Evolutionary conservation across 164 flowering plant species (phyloP), one percentile per base, ranked within the genome.

Genomic region (Brasenia schreberi): DNA sequence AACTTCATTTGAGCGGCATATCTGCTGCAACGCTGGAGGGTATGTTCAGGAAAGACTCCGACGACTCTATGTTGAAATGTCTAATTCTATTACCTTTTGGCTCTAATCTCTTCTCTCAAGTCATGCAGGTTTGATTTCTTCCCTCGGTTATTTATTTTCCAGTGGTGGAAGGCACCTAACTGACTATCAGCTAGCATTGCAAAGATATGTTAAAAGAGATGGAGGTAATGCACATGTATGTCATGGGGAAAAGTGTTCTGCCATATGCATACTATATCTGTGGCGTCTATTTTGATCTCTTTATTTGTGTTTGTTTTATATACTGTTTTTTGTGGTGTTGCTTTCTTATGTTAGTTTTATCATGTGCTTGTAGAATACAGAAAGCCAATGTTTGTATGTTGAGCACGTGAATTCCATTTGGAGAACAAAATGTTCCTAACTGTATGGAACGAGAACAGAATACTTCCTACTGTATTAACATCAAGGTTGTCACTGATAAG

Each of bases 101-200:
- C 39, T 33, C 39, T 33, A 33, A 33, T 33, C 39, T n/a, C 6
- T 52, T 5, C 5, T 64, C 18, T 10, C 39, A 56, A 58, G 18
- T 62, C 53, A 52, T 61, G 61, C 89, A 94, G 97, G 88, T 42
- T 73, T 94, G 60, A 80, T 89, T 71, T 80, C 90, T 67, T 74
- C 97, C 11, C 82, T 94, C 18, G 80, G 78, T 66, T 89, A 85
- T 71, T 85, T 94, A 73, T 89, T 89, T 76, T 83, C 95, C 62
- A 85, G 81, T 68, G 79, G 83, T 73, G 96, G 97, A 44, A 43
- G 67, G 60, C 87, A 89, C 74, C 70, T 77, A 33, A 56, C 61
- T 73, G 94, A 91, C 79, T 94, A 84, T 77, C 93, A 88, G 74
- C 88, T 94, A 64, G 87, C 80, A 73, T 66, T 94, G 66, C 95